phyloP scores from a whole-genome alignment of 1,284 basidiomycete genomes.

The Waitea zeae region DNA sequence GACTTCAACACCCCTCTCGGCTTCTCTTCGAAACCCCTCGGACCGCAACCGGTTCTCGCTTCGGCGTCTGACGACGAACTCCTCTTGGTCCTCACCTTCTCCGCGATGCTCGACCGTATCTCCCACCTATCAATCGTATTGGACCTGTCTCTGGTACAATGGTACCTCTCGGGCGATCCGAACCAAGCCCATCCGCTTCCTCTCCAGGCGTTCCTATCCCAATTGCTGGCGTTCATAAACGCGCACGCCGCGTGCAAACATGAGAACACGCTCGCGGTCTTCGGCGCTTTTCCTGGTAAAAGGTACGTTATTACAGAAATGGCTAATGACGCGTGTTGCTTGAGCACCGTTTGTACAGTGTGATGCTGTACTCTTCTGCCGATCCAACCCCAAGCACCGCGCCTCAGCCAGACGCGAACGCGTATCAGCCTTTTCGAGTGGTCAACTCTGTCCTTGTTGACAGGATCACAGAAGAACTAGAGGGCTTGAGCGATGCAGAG shows the following conservation, averaged over 20 bases:
- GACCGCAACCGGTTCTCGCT: too few species aligned
- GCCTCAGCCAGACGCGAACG: constrained; percentile 50
- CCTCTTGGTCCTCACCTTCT: too few species aligned
- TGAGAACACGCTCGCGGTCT: constrained; percentile 86
- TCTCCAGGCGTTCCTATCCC: constrained; percentile 54
- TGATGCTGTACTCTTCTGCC: constrained; percentile 58
- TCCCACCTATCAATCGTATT: constrained; percentile 70
- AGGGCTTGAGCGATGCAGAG: constrained; percentile 25
- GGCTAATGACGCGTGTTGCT: background rate
- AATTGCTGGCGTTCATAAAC: constrained; percentile 83
- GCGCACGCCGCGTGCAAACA: constrained; percentile 82
- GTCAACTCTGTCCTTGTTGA: constrained; percentile 53
- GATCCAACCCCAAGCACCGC: constrained; percentile 16
- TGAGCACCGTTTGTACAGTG: constrained; percentile 32
- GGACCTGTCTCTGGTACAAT: constrained; percentile 71
- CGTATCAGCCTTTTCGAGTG: constrained; percentile 67
- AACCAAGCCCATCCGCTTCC: constrained; percentile 33
- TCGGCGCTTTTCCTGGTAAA: constrained; percentile 73
- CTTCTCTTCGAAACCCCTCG: too few species aligned
- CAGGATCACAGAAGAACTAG: constrained; percentile 45
- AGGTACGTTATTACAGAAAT: constrained; percentile 27
- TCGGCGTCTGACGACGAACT: too few species aligned
- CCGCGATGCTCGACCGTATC: constrained; percentile 25
- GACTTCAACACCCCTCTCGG: too few species aligned
- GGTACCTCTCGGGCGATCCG: constrained; percentile 44